Evolutionary conservation across 2,329 filamentous ascomycete genomes (phyloP).

Genomic region (Colletotrichum chlorophyti): DNA sequence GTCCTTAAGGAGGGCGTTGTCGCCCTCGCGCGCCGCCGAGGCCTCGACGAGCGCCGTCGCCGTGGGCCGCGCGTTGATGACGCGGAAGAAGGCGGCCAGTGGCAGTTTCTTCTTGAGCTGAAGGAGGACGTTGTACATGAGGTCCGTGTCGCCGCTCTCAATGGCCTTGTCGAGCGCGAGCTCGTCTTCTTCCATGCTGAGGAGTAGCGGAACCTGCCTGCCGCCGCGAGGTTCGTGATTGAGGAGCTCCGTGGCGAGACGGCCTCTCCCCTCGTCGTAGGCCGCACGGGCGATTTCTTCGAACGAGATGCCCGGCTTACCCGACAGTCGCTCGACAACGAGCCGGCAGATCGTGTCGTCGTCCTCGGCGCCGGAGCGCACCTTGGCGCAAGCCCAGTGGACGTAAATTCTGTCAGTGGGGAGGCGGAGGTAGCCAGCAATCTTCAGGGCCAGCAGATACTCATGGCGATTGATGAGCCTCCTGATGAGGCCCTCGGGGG

Average conservation of each 20-base stretch:
- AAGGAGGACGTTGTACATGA: slow-evolving; percentile 88
- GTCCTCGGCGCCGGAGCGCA: slow-evolving; percentile 81
- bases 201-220: slow-evolving; percentile 91
- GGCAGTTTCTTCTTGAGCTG: slow-evolving; percentile 91
- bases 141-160: slow-evolving; percentile 91
- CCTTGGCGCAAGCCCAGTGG: slow-evolving; percentile 96
- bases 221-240: slow-evolving; percentile 94
- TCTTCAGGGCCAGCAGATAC: slow-evolving; percentile 86
- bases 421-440: slow-evolving; percentile 86
- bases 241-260: slow-evolving; percentile 88
- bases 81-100: slow-evolving; percentile 89
- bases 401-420: slow-evolving; percentile 92
- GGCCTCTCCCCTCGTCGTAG: slow-evolving; percentile 88
- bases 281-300: slow-evolving; percentile 92
- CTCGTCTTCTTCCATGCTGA: slow-evolving; percentile 95
- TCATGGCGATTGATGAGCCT: slow-evolving; percentile 88
- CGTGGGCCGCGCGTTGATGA: slow-evolving; percentile 83
- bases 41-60: slow-evolving; percentile 91
- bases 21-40: slow-evolving; percentile 70
- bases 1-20: slow-evolving; percentile 88
- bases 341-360: slow-evolving; percentile 87
- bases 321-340: slow-evolving; percentile 85
- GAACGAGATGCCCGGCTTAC: slow-evolving; percentile 93
- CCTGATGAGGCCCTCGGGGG: slow-evolving; percentile 85
- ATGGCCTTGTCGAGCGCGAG: slow-evolving; percentile 96